Evolutionary conservation across 2,329 filamentous ascomycete species (phyloP).

Genomic region (Colletotrichum kahawae): DNA sequence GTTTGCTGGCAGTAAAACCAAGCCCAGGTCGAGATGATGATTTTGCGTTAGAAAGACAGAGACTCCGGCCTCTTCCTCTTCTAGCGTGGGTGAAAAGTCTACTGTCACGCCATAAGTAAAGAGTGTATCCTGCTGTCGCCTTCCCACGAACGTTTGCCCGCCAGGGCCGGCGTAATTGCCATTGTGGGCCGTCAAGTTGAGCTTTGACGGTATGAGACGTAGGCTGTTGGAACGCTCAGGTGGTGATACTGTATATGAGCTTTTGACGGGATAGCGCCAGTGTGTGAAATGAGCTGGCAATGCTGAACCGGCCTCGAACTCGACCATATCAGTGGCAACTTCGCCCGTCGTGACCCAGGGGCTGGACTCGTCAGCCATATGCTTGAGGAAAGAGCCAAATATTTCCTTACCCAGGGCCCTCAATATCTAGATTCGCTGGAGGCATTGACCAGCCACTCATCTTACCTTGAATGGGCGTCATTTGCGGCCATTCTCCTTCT

Average conservation of each 20-base stretch:
- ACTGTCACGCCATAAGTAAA: slow-evolving; percentile 56
- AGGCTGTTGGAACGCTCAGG: slow-evolving; percentile 46
- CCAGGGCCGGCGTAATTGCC: slow-evolving; percentile 40
- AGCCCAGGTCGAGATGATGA: slow-evolving; percentile 54
- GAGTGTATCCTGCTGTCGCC: slow-evolving; percentile 59
- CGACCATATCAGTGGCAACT: slow-evolving; percentile 45
- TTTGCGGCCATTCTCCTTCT: slow-evolving; percentile 36
- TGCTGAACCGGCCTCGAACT: slow-evolving; percentile 46
- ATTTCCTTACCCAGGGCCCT: slow-evolving; percentile 38
- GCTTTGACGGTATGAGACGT: slow-evolving; percentile 49
- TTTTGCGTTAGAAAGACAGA: slow-evolving; percentile 58
- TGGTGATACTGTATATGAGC: slow-evolving; percentile 51
- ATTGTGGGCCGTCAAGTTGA: slow-evolving; percentile 60
- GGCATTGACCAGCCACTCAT: slow-evolving; percentile 44
- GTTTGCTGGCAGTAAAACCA: slow-evolving; percentile 28
- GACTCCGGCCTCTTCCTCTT: slow-evolving; percentile 56
- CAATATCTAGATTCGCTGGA: slow-evolving; percentile 29
- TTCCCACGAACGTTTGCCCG: slow-evolving; percentile 51
- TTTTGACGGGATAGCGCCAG: slow-evolving; percentile 56
- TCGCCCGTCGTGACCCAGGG: slow-evolving; percentile 31
- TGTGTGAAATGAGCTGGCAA: slow-evolving; percentile 60
- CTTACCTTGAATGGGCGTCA: slow-evolving; percentile 24
- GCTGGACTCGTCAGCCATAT: background rate
- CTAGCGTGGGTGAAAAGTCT: slow-evolving; percentile 39
- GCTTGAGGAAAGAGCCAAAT: background rate